Base-by-base conservation (phyloP, 2,329 filamentous ascomycete species). In the Venturia effusa region DNA sequence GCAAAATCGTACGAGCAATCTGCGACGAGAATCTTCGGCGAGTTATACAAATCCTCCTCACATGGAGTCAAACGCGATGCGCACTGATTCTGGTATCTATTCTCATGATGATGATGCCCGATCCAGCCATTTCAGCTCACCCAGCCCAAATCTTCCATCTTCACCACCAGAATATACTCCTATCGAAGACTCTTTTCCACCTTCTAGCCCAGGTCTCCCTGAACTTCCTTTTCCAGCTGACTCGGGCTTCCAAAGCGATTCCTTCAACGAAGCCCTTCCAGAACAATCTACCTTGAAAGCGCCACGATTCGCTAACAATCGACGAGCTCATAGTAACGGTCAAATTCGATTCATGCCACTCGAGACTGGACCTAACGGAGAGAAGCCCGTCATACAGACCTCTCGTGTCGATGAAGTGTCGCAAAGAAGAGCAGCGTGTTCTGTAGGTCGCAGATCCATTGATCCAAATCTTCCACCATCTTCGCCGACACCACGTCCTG, bases 181-280 rank as follows among this genome's bases (percentile, higher is more conserved):
- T 51, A 83, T 84, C 67, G 82, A 82, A 43, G 79, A 80, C 37
- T 79, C 80, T 32, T 86, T 88, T 4, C 84, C 85, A 34, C 84
- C 87, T 32, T 96, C 92, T 1, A 97, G 93, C 71, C 94, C 93
- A 1, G 77, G 81, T 27, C 73, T 86, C 32, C 85, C 86, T 62
- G 81, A 82, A 5, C 80, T 87, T 67, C 80, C 81, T 70, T 76
- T 71, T 69, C 77, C 70, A 32, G 78, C 78, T 22, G 90, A 96
- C 71, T 92, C 90, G 17, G 90, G 89, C 1, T 95, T 95, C 70
- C 89, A 92, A 83, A 94, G 89, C 71, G 88, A 88, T 45, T 57
- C 59, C 13, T 51, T 34, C 15, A 63, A 45, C 15, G 51, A 57
- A 7, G 67, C 63, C 15, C 59, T 17, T 7, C 41, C 41, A 30